phyloP scores from a whole-genome alignment of 768 basidiomycete genomes.

The Boletus eberwhitei region DNA sequence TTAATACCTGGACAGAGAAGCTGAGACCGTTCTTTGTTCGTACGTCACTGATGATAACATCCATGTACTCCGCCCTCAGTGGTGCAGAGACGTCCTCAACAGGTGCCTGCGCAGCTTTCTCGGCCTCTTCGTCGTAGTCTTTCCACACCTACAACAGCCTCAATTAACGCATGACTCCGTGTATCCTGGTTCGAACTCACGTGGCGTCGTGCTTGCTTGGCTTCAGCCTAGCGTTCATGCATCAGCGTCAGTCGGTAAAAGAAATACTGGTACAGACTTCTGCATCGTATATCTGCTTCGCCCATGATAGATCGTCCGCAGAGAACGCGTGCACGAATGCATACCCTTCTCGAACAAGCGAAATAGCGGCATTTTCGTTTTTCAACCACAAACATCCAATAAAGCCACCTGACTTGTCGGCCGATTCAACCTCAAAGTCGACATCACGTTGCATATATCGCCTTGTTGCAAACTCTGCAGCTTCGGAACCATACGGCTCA shows the following conservation, averaged over 20 bases:
- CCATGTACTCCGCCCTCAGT: constrained; percentile 82
- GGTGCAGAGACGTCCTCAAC: constrained; percentile 47
- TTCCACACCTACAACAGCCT: constrained; percentile 69
- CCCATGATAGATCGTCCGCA: constrained; percentile 78
- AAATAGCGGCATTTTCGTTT: constrained; percentile 79
- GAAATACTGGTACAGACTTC: constrained; percentile 51
- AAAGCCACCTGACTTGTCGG: constrained; percentile 95
- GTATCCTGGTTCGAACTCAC: constrained; percentile 42
- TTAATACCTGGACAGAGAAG: constrained; percentile 92
- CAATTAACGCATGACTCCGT: background rate
- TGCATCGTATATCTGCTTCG: constrained; percentile 74
- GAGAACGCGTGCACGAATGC: constrained; percentile 88
- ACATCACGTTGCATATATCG: constrained; percentile 93
- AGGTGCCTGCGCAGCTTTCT: constrained; percentile 47
- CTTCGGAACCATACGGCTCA: constrained; percentile 85
- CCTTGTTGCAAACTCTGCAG: constrained; percentile 72
- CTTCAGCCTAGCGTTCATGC: constrained; percentile 55
- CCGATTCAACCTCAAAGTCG: constrained; percentile 85
- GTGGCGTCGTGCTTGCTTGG: constrained; percentile 74
- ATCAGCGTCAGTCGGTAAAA: background rate
- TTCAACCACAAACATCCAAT: constrained; percentile 86
- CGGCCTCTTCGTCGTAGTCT: constrained; percentile 74
- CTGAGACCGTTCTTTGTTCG: constrained; percentile 67
- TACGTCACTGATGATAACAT: constrained; percentile 89
- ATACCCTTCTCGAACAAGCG: constrained; percentile 82